phyloP scores from a whole-genome alignment of 768 basidiomycete species.

The Hericium rajendrae region DNA sequence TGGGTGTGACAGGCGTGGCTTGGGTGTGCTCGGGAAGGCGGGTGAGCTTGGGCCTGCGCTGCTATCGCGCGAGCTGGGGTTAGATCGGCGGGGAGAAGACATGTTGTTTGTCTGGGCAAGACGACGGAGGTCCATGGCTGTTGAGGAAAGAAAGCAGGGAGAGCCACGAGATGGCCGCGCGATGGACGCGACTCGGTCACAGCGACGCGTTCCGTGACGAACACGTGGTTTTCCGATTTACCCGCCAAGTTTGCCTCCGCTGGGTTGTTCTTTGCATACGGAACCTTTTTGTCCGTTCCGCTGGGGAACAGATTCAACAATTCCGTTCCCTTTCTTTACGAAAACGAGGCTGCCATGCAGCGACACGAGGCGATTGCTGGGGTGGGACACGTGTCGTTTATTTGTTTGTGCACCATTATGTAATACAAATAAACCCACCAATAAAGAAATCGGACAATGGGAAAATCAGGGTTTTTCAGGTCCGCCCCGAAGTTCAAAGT shows the following conservation, averaged over 20 bases:
- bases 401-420: slow-evolving; percentile 19
- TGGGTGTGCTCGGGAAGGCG: slow-evolving; percentile 31
- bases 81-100: slow-evolving; percentile 28
- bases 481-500: slow-evolving; percentile 16
- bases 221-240: not conserved
- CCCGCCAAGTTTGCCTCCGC: not conserved
- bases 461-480: slow-evolving; percentile 8
- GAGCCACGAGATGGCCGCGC: not conserved
- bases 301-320: not conserved
- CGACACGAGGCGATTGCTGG: slow-evolving; percentile 4
- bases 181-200: not conserved
- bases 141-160: not conserved
- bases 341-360: slow-evolving; percentile 12
- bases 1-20: slow-evolving; percentile 35
- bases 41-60: slow-evolving; percentile 23
- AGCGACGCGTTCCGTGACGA: slow-evolving; percentile 4
- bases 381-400: slow-evolving; percentile 16
- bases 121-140: slow-evolving; percentile 45
- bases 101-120: slow-evolving; percentile 38
- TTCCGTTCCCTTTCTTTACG: slow-evolving; percentile 1
- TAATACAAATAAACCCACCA: slow-evolving; percentile 13
- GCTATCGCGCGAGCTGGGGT: slow-evolving; percentile 8
- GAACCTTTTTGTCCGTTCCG: not conserved
- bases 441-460: slow-evolving; percentile 19
- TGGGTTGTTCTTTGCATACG: not conserved